A percentile compares a stretch with the other conserved stretches of the same genome.
Conservation (phyloP, 179 eudicot genomes). For the Corrigiola litoralis region DNA sequence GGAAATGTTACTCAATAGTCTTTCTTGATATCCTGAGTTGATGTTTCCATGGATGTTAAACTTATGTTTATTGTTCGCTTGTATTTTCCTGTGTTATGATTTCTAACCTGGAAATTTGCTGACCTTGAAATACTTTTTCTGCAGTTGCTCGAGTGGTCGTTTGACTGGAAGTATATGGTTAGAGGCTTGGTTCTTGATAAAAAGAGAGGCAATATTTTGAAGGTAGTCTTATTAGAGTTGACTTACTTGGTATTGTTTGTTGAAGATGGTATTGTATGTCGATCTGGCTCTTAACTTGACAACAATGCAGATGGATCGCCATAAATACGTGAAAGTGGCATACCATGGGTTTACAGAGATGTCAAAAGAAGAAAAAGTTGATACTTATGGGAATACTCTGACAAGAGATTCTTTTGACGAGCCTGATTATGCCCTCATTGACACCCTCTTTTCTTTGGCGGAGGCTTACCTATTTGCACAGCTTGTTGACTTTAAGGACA, state of each 20-base stretch:
- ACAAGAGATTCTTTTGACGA: conserved; percentile 90
- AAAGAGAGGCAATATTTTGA: conserved; percentile 93
- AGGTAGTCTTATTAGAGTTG: conserved; percentile 39
- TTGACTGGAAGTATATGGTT: conserved; percentile 98
- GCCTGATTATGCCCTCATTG: conserved; percentile 96
- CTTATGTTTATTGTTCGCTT: neutral
- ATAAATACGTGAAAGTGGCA: conserved; percentile 96
- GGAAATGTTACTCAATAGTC: no score
- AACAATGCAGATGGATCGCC: conserved; percentile 84
- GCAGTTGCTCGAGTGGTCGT: conserved; percentile 83
- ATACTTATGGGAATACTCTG: conserved; percentile 73
- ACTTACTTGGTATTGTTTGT: neutral
- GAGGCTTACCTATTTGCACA: conserved; percentile 98
- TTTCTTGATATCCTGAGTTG: no score
- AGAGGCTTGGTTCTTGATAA: conserved; percentile 95
- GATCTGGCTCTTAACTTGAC: conserved; percentile 14
- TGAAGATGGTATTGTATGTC: conserved; percentile 11
- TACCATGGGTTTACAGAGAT: conserved; percentile 88
- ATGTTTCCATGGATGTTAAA: no score
- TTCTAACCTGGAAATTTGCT: conserved; percentile 15
- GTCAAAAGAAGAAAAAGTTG: conserved; percentile 80
- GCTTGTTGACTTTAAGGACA: conserved; percentile 91
- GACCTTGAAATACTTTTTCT: conserved; percentile 16
- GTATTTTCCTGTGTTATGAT: neutral
- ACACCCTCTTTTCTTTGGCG: conserved; percentile 93